Evolutionary conservation across 2,329 filamentous ascomycete species (phyloP), one percentile per base, ranked within the genome.

Genomic region (Cladophialophora chaetospira): DNA sequence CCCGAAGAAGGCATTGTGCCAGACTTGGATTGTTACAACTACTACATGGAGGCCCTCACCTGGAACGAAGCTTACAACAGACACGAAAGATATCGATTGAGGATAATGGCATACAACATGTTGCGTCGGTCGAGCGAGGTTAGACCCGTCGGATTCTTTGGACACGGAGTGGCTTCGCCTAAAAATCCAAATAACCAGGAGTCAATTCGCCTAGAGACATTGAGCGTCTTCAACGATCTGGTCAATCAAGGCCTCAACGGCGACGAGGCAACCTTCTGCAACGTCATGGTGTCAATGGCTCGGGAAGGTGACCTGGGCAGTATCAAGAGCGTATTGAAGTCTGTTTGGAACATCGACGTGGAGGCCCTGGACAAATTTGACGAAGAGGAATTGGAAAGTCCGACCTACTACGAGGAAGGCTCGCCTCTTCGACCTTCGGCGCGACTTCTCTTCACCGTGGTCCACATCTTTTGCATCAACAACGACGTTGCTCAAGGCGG

Each of bases 401-500:
- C 75, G n/a, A 74, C 67, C 26, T 65, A 67, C 1, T 78, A 82
- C 40, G 68, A 74, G 1, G 65, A 63, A 0, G 74, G 77, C 25
- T 86, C 82, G 1, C 79, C 82, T 5, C 70, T 87, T 28, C 74
- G 77, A 48, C 89, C 89, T 2, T 83, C 81, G 0, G 61, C 69
- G 5, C 73, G 75, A 2, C 75, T 92, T 0, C 76, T 93, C 19
- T 76, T 82, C 53, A 81, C 86, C 6, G 73, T 92, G n/a, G 86
- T 87, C 4, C 85, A 90, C 67, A 76, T 79, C 1, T 88, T 87
- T 61, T 82, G 87, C n/a, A 79, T 78, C 59, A 89, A 87, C 70
- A 85, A 82, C 45, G 78, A 86, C 53, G 76, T 91, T 3, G 68
- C 77, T 0, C 75, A 78, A 1, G 88, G 83, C 10, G 67, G 87